Conservation (phyloP, 2,329 filamentous ascomycete genomes). For the Stagonosporopsis chrysanthemi region DNA sequence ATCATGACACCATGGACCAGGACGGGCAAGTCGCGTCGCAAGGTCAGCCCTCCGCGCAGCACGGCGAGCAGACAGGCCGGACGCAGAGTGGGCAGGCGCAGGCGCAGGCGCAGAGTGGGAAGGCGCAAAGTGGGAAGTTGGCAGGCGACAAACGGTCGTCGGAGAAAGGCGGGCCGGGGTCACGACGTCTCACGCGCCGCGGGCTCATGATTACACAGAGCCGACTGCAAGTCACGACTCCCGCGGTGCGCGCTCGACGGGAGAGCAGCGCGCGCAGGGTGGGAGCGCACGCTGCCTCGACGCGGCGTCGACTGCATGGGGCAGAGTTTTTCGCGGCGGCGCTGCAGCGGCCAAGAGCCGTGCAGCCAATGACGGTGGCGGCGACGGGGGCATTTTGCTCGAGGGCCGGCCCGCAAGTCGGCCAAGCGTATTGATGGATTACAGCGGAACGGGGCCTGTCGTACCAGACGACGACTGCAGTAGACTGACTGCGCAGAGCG, state of each 20-base stretch:
- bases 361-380: conserved; percentile 32
- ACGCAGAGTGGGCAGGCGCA: too few relatives aligned
- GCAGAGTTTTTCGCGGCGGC: conserved; percentile 33
- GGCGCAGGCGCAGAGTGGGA: too few relatives aligned
- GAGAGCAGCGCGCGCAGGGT: conserved; percentile 14
- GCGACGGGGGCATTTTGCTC: conserved; percentile 31
- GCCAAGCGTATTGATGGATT: conserved; percentile 33
- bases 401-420: conserved; percentile 44
- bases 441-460: conserved; percentile 36
- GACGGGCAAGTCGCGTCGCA: neutral
- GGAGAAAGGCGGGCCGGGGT: conserved; percentile 28
- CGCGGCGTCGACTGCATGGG: conserved; percentile 25
- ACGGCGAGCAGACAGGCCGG: too few relatives aligned
- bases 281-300: conserved; percentile 6
- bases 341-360: neutral
- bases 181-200: too few relatives aligned
- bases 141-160: conserved; percentile 8
- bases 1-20: conserved; percentile 42
- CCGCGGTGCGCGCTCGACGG: neutral
- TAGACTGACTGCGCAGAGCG: neutral
- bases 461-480: conserved; percentile 25
- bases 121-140: conserved; percentile 15
- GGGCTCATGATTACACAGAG: conserved; percentile 11
- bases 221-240: conserved; percentile 12
- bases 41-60: too few relatives aligned